Conservation (phyloP, 2,329 filamentous ascomycete genomes). For the Colletotrichum sp. region DNA sequence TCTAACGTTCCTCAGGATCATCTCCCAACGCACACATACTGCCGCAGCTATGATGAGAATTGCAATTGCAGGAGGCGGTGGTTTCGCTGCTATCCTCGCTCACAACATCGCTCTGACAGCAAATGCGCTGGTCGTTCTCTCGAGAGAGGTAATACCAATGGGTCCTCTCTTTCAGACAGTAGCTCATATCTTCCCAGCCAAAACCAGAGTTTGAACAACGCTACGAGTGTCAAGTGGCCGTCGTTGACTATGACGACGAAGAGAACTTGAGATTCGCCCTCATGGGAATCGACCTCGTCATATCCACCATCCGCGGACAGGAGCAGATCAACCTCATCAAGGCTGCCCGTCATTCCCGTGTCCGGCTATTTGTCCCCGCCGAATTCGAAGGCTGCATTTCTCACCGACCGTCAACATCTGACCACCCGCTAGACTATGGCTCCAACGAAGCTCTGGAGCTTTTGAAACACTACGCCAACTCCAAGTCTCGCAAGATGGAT, state of each 20-base stretch:
- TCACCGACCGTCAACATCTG: constrained; percentile 48
- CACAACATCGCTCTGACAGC: constrained; percentile 67
- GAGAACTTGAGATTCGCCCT: constrained; percentile 67
- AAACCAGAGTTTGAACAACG: constrained; percentile 57
- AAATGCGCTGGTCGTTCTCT: constrained; percentile 74
- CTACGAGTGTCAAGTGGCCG: constrained; percentile 68
- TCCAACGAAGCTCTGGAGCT: constrained; percentile 61
- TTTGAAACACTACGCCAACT: constrained; percentile 57
- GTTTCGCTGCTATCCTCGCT: constrained; percentile 48
- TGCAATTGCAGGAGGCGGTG: constrained; percentile 51
- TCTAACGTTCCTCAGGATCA: background rate
- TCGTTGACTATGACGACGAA: constrained; percentile 69
- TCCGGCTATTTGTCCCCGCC: constrained; percentile 74
- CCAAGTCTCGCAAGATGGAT: constrained; percentile 57
- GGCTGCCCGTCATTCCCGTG: constrained; percentile 67
- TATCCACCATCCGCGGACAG: constrained; percentile 72
- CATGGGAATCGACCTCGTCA: constrained; percentile 75
- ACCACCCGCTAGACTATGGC: constrained; percentile 67
- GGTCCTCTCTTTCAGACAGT: background rate
- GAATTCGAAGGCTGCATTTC: constrained; percentile 73
- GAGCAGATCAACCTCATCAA: constrained; percentile 75
- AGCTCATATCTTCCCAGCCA: constrained; percentile 37
- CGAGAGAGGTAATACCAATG: constrained; percentile 59
- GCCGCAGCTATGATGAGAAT: constrained; percentile 49
- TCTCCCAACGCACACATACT: background rate